Evolutionary conservation across 2,329 filamentous ascomycete genomes (phyloP).

Genomic region (Penicillium sp.): DNA sequence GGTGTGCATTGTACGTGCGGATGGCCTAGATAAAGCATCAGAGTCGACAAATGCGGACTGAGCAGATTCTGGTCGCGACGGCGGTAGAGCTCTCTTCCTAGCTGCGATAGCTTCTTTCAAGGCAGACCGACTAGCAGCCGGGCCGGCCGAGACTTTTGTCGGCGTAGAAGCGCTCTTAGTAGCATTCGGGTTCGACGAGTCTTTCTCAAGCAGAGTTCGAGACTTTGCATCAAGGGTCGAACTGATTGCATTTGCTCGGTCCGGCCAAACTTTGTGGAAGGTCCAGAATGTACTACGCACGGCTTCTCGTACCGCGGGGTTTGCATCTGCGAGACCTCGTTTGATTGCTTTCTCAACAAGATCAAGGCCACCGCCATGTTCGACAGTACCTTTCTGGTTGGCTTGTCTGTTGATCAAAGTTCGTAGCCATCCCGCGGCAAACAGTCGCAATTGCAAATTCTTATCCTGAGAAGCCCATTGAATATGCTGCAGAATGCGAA

Average conservation of each 20-base stretch:
- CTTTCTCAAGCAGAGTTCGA: constrained; percentile 73
- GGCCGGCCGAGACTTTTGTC: constrained; percentile 14
- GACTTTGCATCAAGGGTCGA: constrained; percentile 70
- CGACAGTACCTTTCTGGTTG: constrained; percentile 70
- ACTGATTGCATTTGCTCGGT: constrained; percentile 72
- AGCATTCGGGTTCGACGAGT: constrained; percentile 62
- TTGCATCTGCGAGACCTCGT: constrained; percentile 81
- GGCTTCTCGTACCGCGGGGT: constrained; percentile 81
- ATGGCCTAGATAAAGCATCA: constrained; percentile 28
- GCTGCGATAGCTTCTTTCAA: constrained; percentile 79
- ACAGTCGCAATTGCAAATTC: constrained; percentile 79
- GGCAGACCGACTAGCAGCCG: constrained; percentile 42
- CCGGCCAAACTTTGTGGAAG: constrained; percentile 71
- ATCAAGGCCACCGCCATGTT: constrained; percentile 78
- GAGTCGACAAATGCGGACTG: constrained; percentile 47
- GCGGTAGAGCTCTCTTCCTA: constrained; percentile 60
- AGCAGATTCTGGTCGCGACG: constrained; percentile 53
- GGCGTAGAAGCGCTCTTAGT: constrained; percentile 15
- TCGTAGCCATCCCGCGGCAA: constrained; percentile 74
- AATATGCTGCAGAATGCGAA: constrained; percentile 78
- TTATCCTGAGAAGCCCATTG: constrained; percentile 82
- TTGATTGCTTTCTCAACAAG: constrained; percentile 81
- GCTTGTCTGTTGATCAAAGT: constrained; percentile 72
- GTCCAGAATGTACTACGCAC: constrained; percentile 83
- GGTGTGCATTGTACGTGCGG: constrained; percentile 33